Evolutionary conservation across 148 eudicot genomes (phyloP), one percentile per base, ranked within the genome.

Genomic region (Limonium bicolor): DNA sequence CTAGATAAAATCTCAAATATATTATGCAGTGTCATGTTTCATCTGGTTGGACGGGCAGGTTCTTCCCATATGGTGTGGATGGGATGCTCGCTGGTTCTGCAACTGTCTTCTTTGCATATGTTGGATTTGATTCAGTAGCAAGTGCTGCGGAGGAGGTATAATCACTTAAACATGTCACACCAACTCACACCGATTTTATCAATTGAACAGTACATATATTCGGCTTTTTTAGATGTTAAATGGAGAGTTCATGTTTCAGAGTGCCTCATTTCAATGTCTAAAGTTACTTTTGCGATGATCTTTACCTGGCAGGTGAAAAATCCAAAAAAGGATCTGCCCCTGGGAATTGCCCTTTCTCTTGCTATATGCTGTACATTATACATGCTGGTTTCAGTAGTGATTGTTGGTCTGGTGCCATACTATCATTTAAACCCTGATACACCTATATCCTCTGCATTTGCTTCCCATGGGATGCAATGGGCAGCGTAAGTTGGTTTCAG

Each of bases 61-160:
- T 71, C 54, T 72, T 83, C 27, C 94, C 97, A 2, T 84, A 59
- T 52, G 97, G 97, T 41, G 72, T 68, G 12, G 74, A 88, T 62
- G 97, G 97, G n/a, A 66, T 88, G 79, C 84, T 88, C 62, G 80
- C 97, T 59, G 97, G 97, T 32, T 82, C 97, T 52, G 86, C 94
- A 20, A 84, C 92, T 13, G 94, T 88, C 42, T 88, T 88, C 70
- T 88, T 88, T 66, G 76, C 97, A 29, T 88, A 63, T 53, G 83
- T 84, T 30, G 97, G 97, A 33, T 88, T 88, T 62, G 97, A 88
- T 77, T 72, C 86, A 40, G 97, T 88, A 41, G 97, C 97, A 47
- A 88, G 97, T 68, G 73, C 94, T 28, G 97, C 94, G 14, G 97
- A 88, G 64, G 97, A 88, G 87, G 97, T 80, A 62, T 27, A 41